A percentile compares a stretch with the other conserved stretches of the same genome.
Conservation (phyloP, 768 basidiomycete species). For the Rhizopogon sp. region DNA sequence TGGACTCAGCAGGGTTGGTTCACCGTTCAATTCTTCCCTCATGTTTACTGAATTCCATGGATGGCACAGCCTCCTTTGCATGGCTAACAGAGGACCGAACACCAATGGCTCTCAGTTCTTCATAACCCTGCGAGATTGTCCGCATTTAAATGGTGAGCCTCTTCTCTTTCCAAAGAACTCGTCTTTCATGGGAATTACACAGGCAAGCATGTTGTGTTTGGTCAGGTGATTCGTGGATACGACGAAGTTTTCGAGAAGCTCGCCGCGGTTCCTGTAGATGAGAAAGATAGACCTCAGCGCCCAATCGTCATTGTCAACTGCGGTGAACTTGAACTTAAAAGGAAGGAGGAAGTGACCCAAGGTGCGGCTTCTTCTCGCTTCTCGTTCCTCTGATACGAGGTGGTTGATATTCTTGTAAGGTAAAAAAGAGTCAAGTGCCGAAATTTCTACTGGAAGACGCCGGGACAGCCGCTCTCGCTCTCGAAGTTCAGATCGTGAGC, state of each 20-base stretch:
- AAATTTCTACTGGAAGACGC: constrained; percentile 15
- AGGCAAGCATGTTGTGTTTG: constrained; percentile 61
- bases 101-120: constrained; percentile 90
- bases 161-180: neutral
- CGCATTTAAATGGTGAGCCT: constrained; percentile 65
- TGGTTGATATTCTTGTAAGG: neutral
- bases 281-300: constrained; percentile 64
- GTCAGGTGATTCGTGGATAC: constrained; percentile 54
- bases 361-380: constrained; percentile 6
- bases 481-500: constrained; percentile 20
- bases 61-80: constrained; percentile 62
- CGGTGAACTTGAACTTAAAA: constrained; percentile 78
- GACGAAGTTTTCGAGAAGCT: constrained; percentile 56
- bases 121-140: constrained; percentile 70
- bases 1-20: constrained; percentile 61
- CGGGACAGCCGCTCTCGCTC: constrained; percentile 21
- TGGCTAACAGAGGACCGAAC: constrained; percentile 84
- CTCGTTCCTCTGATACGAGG: neutral
- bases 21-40: neutral
- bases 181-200: neutral
- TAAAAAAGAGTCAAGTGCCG: constrained; percentile 4
- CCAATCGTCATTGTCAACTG: constrained; percentile 71
- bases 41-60: neutral
- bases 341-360: constrained; percentile 6
- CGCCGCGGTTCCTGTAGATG: constrained; percentile 62